Percentiles rank a stretch among this genome's conserved stretches.
Conservation (phyloP, 139 green algal species). For the Coccomyxa sp. region DNA sequence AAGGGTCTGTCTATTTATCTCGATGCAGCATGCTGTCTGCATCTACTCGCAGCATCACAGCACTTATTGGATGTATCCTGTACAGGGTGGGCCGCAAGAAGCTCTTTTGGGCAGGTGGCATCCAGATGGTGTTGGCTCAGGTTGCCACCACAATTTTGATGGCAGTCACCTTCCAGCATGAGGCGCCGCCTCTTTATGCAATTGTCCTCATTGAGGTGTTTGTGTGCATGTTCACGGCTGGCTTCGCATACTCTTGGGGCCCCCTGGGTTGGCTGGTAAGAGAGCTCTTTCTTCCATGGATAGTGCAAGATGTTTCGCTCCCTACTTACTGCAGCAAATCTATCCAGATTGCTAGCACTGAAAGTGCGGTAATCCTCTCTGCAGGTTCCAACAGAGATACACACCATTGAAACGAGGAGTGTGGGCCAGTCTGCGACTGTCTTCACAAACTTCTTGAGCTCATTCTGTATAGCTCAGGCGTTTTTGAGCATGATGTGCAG, state of each 20-base stretch:
- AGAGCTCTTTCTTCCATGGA: no score
- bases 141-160: conserved; percentile 11
- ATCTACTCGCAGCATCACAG: background rate
- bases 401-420: background rate
- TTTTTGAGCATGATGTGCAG: background rate
- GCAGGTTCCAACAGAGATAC: no score
- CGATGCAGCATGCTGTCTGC: background rate
- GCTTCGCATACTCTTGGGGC: conserved; percentile 60
- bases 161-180: conserved; percentile 1
- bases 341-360: no score
- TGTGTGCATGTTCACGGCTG: conserved; percentile 37
- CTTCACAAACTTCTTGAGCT: background rate
- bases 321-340: no score
- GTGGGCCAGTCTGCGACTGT: background rate
- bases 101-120: conserved; percentile 10
- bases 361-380: no score
- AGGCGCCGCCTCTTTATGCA: background rate
- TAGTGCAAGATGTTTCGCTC: no score
- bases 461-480: background rate
- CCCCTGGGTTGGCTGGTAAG: conserved; percentile 51
- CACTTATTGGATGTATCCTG: background rate
- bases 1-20: no score
- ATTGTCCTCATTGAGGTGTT: conserved; percentile 24
- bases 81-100: conserved; percentile 7
- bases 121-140: conserved; percentile 15